These are phyloP conservation scores for Cercospora zeina DNA, from an alignment of 2,329 filamentous ascomycete genomes.

Conservation along the genomic window DNA sequence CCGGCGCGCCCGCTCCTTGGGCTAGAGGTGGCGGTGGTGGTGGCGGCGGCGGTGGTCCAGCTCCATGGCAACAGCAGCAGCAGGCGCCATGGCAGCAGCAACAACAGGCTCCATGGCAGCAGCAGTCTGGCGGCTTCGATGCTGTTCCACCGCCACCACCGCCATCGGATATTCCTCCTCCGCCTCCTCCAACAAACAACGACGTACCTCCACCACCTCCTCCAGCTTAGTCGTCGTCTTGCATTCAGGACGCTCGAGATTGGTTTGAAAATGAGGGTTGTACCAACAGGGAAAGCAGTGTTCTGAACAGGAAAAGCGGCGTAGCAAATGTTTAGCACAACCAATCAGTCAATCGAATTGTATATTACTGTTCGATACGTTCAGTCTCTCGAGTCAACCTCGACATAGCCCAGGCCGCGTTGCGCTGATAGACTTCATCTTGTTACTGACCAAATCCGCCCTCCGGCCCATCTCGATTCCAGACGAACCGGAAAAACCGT, in stretches of 20 bases:
- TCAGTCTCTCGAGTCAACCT: no score
- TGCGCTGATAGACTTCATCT: no score
- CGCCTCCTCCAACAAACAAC: conserved; percentile 55
- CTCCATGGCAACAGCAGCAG: conserved; percentile 38
- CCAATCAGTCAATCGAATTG: background rate
- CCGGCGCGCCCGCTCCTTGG: conserved; percentile 31
- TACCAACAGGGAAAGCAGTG: background rate
- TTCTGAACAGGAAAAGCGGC: background rate
- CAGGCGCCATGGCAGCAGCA: conserved; percentile 24
- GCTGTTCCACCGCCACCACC: conserved; percentile 52
- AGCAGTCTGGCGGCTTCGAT: conserved; percentile 27
- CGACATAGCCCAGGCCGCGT: background rate
- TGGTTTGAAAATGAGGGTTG: background rate
- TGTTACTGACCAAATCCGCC: no score
- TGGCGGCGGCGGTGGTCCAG: conserved; percentile 30
- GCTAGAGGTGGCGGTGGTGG: conserved; percentile 22
- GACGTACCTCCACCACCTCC: conserved; percentile 8
- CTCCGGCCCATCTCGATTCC: no score
- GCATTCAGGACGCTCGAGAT: background rate
- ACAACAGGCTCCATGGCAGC: conserved; percentile 23
- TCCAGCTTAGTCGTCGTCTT: conserved; percentile 6
- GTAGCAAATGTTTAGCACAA: background rate
- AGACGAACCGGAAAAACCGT: no score
- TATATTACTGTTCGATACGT: background rate
- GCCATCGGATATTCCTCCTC: conserved; percentile 62